A percentile compares a stretch with the other conserved stretches of the same genome.
These are phyloP conservation scores for Trichophyton equinum DNA, from an alignment of 2,329 filamentous ascomycete genomes.

Conservation along the genomic window DNA sequence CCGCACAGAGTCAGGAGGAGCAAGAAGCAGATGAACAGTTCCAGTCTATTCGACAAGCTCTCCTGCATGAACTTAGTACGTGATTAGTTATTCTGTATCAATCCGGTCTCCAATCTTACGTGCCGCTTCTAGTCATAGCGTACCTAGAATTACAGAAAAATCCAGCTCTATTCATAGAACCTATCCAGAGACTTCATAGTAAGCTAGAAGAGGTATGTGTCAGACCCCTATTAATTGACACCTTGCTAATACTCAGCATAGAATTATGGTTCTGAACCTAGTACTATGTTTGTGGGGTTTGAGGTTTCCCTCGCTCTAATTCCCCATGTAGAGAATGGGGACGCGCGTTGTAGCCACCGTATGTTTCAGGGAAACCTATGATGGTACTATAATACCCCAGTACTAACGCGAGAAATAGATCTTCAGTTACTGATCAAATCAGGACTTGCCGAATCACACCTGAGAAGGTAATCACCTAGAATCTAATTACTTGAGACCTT, in stretches of 20 bases:
- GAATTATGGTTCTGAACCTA: constrained; percentile 50
- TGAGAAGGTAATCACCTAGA: background rate
- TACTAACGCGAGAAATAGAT: background rate
- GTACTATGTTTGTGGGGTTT: constrained; percentile 55
- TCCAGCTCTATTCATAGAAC: constrained; percentile 34
- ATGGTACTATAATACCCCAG: background rate
- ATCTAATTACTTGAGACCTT: background rate
- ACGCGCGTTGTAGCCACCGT: background rate
- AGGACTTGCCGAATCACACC: background rate
- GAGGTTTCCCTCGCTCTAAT: constrained; percentile 44
- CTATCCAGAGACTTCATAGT: constrained; percentile 45
- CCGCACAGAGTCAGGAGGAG: background rate
- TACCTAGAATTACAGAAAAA: constrained; percentile 25
- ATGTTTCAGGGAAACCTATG: background rate
- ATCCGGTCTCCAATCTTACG: background rate
- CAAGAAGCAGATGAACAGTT: constrained; percentile 44
- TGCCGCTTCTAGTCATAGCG: constrained; percentile 18
- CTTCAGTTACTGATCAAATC: background rate
- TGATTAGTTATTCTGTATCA: constrained; percentile 23
- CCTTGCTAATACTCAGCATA: constrained; percentile 16
- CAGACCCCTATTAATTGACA: background rate
- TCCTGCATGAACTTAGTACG: constrained; percentile 52
- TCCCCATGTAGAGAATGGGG: constrained; percentile 9
- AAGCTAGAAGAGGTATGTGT: constrained; percentile 39
- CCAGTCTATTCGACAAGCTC: constrained; percentile 51